phyloP scores from a whole-genome alignment of 2,329 filamentous ascomycete genomes.

The Sclerotinia subarctica region DNA sequence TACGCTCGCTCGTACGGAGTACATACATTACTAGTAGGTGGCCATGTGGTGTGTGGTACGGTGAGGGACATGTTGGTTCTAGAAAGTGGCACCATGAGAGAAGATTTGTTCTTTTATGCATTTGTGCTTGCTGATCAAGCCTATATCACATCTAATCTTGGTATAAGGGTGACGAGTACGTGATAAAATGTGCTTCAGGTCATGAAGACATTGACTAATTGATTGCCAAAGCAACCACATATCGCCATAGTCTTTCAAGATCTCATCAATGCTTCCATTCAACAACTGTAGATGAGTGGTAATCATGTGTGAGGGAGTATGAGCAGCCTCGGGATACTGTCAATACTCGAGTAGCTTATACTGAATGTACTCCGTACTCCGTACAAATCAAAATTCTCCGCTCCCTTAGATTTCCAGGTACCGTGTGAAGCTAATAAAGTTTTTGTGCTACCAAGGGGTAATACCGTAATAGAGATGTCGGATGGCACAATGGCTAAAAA shows the following conservation, averaged over 20 bases:
- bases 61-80: slow-evolving; percentile 1
- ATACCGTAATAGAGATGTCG: neutral
- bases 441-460: slow-evolving; percentile 2
- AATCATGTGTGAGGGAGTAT: neutral
- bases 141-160: neutral
- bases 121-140: neutral
- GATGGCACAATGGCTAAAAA: neutral
- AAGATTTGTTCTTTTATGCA: neutral
- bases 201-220: neutral
- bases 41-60: slow-evolving; percentile 14
- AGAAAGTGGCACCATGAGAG: neutral
- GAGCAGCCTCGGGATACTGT: neutral
- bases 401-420: slow-evolving; percentile 2
- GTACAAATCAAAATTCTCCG: slow-evolving; percentile 1
- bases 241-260: neutral
- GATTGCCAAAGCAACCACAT: neutral
- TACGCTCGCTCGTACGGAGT: slow-evolving; percentile 2
- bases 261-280: neutral
- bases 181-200: slow-evolving; percentile 1
- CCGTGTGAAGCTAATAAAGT: neutral
- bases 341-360: neutral
- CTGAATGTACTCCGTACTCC: neutral
- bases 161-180: neutral
- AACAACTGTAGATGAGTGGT: neutral
- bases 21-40: too few species aligned